A percentile compares a stretch with the other conserved stretches of the same genome.
These are phyloP conservation scores for Tulasnella sp. DNA, from an alignment of 768 basidiomycete species.

Conservation along the genomic window DNA sequence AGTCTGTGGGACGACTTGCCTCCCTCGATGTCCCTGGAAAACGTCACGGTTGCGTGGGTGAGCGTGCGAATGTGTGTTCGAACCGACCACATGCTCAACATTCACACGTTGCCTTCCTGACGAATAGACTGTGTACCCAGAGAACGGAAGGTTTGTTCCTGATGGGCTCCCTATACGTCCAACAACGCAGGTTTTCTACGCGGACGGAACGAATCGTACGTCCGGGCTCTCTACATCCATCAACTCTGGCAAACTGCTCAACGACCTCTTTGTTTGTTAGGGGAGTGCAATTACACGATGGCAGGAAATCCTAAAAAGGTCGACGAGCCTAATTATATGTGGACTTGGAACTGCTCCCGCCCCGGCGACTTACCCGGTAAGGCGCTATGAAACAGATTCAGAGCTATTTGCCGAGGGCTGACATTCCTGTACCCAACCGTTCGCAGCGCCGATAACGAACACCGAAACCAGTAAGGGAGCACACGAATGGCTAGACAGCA, in stretches of 20 bases:
- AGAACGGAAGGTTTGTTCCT: not conserved
- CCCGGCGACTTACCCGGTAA: not conserved
- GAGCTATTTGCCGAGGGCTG: not conserved
- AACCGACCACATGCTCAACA: not conserved
- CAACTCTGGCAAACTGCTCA: not conserved
- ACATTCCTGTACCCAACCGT: not conserved
- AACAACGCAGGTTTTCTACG: not conserved
- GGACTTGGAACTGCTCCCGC: conserved; percentile 14
- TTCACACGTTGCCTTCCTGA: not conserved
- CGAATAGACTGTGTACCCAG: conserved; percentile 15
- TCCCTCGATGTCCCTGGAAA: conserved; percentile 21
- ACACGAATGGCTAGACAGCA: conserved; percentile 20
- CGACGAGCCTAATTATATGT: not conserved
- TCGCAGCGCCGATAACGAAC: not conserved
- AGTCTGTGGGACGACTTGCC: conserved; percentile 8
- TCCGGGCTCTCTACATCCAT: too few relatives aligned
- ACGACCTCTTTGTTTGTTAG: not conserved
- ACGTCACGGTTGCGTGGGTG: conserved; percentile 19
- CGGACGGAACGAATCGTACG: conserved; percentile 18
- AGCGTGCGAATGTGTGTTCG: not conserved
- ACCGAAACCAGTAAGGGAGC: not conserved
- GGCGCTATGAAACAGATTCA: not conserved
- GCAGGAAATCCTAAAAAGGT: not conserved
- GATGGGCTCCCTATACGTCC: not conserved
- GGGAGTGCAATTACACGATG: not conserved